These are phyloP conservation scores for Arctium minus DNA, from an alignment of 129 eudicot species.

Conservation along the genomic window DNA sequence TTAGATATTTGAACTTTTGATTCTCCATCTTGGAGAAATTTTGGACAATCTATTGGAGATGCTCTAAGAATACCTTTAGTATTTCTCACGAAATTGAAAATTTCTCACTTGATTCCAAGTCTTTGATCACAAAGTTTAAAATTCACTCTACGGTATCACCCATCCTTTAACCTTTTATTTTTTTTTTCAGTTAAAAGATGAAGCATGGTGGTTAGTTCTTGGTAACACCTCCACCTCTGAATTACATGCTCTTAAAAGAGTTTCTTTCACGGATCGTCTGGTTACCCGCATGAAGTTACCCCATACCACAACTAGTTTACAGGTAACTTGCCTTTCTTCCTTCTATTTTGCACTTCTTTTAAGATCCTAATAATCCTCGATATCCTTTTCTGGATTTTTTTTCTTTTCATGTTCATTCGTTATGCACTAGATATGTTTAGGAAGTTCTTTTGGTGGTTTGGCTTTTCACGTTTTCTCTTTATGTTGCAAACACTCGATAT, in stretches of 20 bases:
- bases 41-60: not conserved
- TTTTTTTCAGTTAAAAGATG: constrained; percentile 64
- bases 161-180: constrained; percentile 8
- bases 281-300: constrained; percentile 80
- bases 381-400: no score
- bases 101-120: no score
- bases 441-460: not conserved
- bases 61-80: not conserved
- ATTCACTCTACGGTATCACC: not conserved
- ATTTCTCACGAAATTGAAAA: not conserved
- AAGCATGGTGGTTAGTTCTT: constrained; percentile 95
- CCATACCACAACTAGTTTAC: constrained; percentile 38
- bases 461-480: not conserved
- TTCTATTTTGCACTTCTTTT: not conserved
- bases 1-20: not conserved
- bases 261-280: constrained; percentile 65
- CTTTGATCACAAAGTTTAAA: not conserved
- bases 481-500: not conserved
- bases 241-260: constrained; percentile 71
- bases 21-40: not conserved
- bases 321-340: constrained; percentile 38
- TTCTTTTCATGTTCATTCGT: not conserved
- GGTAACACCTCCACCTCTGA: constrained; percentile 76
- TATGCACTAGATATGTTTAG: not conserved
- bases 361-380: not conserved